Evolutionary conservation across 2,329 filamentous ascomycete species (phyloP), one percentile per base, ranked within the genome.

Genomic region (Aspergillus sojae): DNA sequence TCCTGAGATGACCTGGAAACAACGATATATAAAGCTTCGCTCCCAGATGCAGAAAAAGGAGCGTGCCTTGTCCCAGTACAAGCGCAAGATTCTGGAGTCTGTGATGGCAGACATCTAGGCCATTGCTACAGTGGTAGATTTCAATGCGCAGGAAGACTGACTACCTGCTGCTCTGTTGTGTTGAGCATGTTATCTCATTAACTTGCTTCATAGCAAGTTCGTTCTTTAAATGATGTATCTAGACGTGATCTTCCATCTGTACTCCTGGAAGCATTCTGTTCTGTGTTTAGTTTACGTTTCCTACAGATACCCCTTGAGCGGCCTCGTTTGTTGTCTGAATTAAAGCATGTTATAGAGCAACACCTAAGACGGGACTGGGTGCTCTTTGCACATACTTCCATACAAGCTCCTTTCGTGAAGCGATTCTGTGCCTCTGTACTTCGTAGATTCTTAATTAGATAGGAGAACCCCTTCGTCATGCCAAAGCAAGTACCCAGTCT

Each of bases 81-180:
- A 79, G 61, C 77, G 78, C 39, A 79, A 75, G 53, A 78, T 80
- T 34, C 70, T 80, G 19, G 77, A 80, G 65, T 78, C 76, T 19
- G 78, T 80, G n/a, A 80, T 80, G 78, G 74, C 75, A 45, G 77
- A 79, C 61, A 74, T 79, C 39, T 79, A 64, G 69, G 16, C 19
- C 21, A 14, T 16, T n/a, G 43, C 21, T 19, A 16, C 9, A 6
- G 21, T 36, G 5, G 46, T 43, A n/a, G 16, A n/a, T 34, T 19
- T 30, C 23, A n/a, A 16, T 41, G 16, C 39, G 39, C 16, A n/a
- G 39, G 39, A 41, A 41, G 39, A 41, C 39, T 41, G 7, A n/a
- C 39, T 41, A n/a, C 16, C 16, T 10, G 5, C 30, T n/a, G 6
- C 19, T 34, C 34, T 12, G 10, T 48, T 30, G 43, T 26, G 11